Conservation (phyloP, 1,139 yeast species). For the Scheffersomyces titani region DNA sequence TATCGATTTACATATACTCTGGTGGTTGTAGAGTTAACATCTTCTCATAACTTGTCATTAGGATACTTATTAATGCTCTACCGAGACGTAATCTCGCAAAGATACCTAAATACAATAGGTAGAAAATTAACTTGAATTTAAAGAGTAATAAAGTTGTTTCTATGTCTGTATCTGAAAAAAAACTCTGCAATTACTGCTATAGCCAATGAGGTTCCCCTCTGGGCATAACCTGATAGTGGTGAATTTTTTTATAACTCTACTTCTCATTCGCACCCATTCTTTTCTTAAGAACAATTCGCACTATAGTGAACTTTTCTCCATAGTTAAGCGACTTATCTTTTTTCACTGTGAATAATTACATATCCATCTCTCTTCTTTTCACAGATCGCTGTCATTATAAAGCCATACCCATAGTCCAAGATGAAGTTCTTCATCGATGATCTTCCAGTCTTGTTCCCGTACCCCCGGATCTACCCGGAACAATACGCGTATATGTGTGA, state of each 20-base stretch:
- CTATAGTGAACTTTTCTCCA: too few species aligned
- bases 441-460: constrained; percentile 93
- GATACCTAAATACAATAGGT: too few species aligned
- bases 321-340: neutral
- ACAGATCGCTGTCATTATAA: neutral
- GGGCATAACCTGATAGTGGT: neutral
- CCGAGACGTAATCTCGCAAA: too few species aligned
- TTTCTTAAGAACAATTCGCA: neutral
- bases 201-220: neutral
- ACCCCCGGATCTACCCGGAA: constrained; percentile 95
- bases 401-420: neutral
- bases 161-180: too few species aligned
- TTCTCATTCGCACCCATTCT: neutral
- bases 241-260: too few species aligned
- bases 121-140: too few species aligned
- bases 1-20: too few species aligned
- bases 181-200: too few species aligned
- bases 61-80: too few species aligned
- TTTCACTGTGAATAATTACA: neutral
- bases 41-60: too few species aligned
- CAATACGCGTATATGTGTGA: constrained; percentile 98
- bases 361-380: neutral
- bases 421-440: constrained; percentile 89
- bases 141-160: too few species aligned
- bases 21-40: too few species aligned